Evolutionary conservation across 129 eudicot genomes (phyloP).

Genomic region (Pittosporum tobira): DNA sequence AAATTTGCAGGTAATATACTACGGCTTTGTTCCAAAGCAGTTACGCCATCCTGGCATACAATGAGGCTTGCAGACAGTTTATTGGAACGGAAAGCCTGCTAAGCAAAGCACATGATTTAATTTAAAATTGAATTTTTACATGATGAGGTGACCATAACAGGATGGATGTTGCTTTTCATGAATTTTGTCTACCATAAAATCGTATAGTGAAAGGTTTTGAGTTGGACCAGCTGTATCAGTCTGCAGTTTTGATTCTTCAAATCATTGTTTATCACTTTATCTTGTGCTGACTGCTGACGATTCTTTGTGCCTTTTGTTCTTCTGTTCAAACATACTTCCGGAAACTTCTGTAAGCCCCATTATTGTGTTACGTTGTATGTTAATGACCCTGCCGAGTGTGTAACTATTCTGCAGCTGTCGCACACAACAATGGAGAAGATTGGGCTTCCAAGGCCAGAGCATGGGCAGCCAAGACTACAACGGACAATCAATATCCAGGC

Average conservation of each 20-base stretch:
- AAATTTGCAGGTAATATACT: neutral
- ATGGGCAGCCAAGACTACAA: slow-evolving; percentile 75
- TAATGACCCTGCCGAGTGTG: neutral
- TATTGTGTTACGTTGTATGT: neutral
- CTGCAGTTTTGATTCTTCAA: neutral
- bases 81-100: neutral
- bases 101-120: neutral
- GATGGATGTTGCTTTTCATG: neutral
- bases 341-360: neutral
- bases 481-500: slow-evolving; percentile 60
- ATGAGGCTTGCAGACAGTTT: neutral
- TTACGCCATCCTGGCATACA: too few species aligned
- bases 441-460: slow-evolving; percentile 96
- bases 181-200: neutral
- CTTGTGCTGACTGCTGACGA: neutral
- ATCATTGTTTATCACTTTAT: neutral
- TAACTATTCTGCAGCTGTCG: slow-evolving; percentile 21
- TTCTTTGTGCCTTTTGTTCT: neutral
- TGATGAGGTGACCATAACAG: neutral
- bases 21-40: neutral
- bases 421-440: slow-evolving; percentile 69
- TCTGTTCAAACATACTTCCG: neutral
- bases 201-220: neutral
- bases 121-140: neutral
- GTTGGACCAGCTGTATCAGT: neutral